Base-by-base conservation (phyloP, 1,284 basidiomycete genomes). In the Mycena citricolor region DNA sequence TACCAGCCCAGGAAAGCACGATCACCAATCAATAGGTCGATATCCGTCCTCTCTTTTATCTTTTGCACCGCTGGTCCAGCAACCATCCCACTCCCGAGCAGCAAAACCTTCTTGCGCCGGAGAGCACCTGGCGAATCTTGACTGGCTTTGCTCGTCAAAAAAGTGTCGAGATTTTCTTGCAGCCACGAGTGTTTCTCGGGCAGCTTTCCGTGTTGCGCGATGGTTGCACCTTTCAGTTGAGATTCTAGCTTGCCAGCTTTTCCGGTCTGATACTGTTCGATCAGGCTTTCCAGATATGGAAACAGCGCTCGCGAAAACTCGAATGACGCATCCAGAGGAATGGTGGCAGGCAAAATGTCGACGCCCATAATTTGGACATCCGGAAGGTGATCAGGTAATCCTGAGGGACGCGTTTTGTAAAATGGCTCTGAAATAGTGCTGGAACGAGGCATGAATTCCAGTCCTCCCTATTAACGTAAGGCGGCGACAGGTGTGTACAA, bases 11-110 rank as follows among this genome's bases (percentile, higher is more conserved):
- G 16, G 36, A n/a, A 29, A 21, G n/a, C 5, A 30, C 32, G 17
- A 31, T 58, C 48, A 91, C 90, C 91, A 52, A 94, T 78, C 3
- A 86, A 63, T 22, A 94, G 64, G 39, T 81, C 70, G 0, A 92
- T 66, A 52, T 89, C 86, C 0, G 57, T 52, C 44, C 68, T 56
- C 43, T 55, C 71, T 62, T 59, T 77, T 68, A 94, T 77, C 59
- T 88, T 80, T 49, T 87, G 79, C 5, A 91, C 83, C 7, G 86
- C 86, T 10, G 91, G 92, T 3, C 84, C 83, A 11, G 91, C 90
- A 17, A 94, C 94, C 81, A 94, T 93, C 14, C 94, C 94, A 42
- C 87, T 90, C 8, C 94, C 94, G 4, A 97, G 74, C 54, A 97
- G 71, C 21, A 97, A 66, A 1, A 94, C 74, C 54, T 73, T 81